A percentile compares a stretch with the other conserved stretches of the same genome.
These are phyloP conservation scores for Fusarium euwallaceae DNA, from an alignment of 2,329 filamentous ascomycete genomes.

Conservation along the genomic window DNA sequence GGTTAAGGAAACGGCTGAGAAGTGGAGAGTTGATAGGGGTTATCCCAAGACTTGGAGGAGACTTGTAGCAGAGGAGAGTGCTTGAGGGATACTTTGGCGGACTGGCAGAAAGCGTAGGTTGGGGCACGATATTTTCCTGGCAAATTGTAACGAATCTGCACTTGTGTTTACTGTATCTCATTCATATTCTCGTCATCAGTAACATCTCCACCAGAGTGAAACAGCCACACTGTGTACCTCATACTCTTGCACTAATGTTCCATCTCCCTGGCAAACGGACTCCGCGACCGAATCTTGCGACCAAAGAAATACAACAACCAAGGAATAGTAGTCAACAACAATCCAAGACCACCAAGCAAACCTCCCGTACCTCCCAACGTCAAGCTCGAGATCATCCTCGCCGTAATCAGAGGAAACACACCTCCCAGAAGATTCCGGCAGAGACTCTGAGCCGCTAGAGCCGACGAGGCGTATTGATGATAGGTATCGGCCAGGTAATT, in stretches of 20 bases:
- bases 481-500: slow-evolving; percentile 96
- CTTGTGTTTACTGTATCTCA: not conserved
- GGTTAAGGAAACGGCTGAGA: slow-evolving; percentile 35
- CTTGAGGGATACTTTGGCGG: not conserved
- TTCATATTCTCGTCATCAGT: not conserved
- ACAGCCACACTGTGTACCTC: not conserved
- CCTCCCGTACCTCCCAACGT: slow-evolving; percentile 72
- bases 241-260: not conserved
- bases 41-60: slow-evolving; percentile 30
- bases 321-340: slow-evolving; percentile 73
- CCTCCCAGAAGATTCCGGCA: slow-evolving; percentile 88
- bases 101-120: not conserved
- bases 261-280: slow-evolving; percentile 66
- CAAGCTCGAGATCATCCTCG: slow-evolving; percentile 73
- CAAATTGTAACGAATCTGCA: not conserved
- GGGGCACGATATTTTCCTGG: not conserved
- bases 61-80: not conserved
- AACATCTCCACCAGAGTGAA: not conserved
- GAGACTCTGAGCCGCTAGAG: slow-evolving; percentile 88
- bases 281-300: slow-evolving; percentile 70
- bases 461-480: slow-evolving; percentile 85
- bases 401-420: slow-evolving; percentile 84
- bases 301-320: slow-evolving; percentile 77
- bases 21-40: slow-evolving; percentile 31
- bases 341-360: slow-evolving; percentile 71